Percentiles rank a stretch among this genome's conserved stretches.
Conservation (phyloP, 345 rosid genomes). For the Psidium guajava region DNA sequence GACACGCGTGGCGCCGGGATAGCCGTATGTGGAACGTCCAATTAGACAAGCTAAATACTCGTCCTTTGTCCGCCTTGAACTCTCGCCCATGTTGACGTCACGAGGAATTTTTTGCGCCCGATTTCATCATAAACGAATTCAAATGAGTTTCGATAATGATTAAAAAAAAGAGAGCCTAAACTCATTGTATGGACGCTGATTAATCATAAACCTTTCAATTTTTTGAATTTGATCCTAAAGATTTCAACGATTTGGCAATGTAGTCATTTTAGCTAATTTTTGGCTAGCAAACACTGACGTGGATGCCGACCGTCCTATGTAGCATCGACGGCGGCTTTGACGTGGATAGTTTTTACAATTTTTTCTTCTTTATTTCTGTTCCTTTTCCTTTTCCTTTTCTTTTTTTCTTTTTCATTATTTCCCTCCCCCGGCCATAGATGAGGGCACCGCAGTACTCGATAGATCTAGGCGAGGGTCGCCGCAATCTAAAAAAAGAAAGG, state of each 20-base stretch:
- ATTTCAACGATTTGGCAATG: neutral
- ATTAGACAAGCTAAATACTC: neutral
- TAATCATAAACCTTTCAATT: fast-evolving
- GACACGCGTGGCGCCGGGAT: neutral
- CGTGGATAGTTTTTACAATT: no score
- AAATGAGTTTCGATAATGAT: neutral
- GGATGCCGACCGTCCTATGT: no score
- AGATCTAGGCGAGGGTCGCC: no score
- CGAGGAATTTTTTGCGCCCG: neutral
- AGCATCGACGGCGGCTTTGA: no score
- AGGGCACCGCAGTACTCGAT: no score
- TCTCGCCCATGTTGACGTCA: neutral
- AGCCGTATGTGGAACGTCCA: neutral
- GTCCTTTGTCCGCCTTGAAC: neutral
- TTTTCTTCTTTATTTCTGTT: no score
- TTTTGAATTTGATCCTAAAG: neutral
- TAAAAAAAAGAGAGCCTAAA: neutral
- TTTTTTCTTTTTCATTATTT: no score
- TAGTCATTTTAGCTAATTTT: no score
- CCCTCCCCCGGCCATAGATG: no score
- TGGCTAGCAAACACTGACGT: no score
- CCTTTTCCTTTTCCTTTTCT: no score
- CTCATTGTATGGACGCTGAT: fast-evolving
- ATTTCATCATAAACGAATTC: neutral
- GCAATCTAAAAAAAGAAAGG: neutral